Evolutionary conservation across 2,329 filamentous ascomycete species (phyloP).

Genomic region (Drechslerella coelobrocha): DNA sequence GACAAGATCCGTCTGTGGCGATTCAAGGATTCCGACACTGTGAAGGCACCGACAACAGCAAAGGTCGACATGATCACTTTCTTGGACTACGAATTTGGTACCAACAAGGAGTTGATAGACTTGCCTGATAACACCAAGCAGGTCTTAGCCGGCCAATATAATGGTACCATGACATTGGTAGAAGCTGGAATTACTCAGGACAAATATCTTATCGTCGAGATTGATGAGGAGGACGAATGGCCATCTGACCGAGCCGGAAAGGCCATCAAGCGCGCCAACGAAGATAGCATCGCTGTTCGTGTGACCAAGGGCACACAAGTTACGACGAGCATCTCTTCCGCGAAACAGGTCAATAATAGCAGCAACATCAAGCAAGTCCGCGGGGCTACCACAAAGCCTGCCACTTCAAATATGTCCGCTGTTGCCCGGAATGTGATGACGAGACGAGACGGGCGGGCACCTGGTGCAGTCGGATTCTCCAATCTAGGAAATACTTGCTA

Average conservation of each 20-base stretch:
- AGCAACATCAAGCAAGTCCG: conserved; percentile 52
- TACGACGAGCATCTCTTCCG: conserved; percentile 49
- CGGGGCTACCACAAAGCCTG: conserved; percentile 58
- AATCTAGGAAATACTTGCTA: conserved; percentile 98
- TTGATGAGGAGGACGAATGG: conserved; percentile 47
- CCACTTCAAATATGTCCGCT: conserved; percentile 73
- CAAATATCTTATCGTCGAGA: conserved; percentile 48
- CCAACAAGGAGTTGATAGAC: conserved; percentile 57
- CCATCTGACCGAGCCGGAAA: conserved; percentile 49
- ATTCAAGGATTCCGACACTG: conserved; percentile 61
- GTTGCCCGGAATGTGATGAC: conserved; percentile 69
- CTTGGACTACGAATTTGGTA: conserved; percentile 52
- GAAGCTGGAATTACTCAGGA: conserved; percentile 56
- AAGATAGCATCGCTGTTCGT: conserved; percentile 39
- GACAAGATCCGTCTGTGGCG: conserved; percentile 80
- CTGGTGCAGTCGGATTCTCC: conserved; percentile 80
- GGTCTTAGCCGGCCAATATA: conserved; percentile 69
- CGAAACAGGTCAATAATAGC: conserved; percentile 47
- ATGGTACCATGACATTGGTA: conserved; percentile 57
- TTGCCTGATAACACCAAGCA: conserved; percentile 55
- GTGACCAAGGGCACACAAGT: conserved; percentile 51
- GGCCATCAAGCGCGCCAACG: conserved; percentile 48
- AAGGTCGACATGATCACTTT: conserved; percentile 54
- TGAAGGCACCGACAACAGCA: conserved; percentile 60
- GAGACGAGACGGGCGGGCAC: conserved; percentile 72